phyloP scores from a whole-genome alignment of 2,329 filamentous ascomycete genomes.

The Nannizziopsis barbatae region DNA sequence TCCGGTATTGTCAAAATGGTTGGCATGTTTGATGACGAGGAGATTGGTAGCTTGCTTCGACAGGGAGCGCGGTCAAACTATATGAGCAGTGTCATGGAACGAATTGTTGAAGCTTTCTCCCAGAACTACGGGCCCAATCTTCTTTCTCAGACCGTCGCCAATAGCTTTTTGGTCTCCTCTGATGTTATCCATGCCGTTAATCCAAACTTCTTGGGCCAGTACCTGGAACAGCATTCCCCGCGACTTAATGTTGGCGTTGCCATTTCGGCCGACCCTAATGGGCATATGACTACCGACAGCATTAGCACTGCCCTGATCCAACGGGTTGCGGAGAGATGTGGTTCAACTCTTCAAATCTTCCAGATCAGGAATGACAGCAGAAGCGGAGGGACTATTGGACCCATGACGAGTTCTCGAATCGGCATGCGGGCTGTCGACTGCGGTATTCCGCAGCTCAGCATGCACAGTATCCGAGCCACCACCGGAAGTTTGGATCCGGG shows the following conservation, averaged over 20 bases:
- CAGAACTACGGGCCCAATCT: constrained; percentile 42
- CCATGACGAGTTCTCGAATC: constrained; percentile 69
- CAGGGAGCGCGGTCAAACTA: constrained; percentile 89
- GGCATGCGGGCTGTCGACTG: constrained; percentile 77
- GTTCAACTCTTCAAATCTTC: constrained; percentile 67
- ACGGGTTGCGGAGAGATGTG: constrained; percentile 63
- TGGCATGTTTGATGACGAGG: constrained; percentile 93
- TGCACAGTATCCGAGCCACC: constrained; percentile 86
- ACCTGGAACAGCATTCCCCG: constrained; percentile 76
- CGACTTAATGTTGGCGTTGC: constrained; percentile 78
- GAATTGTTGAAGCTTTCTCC: constrained; percentile 55
- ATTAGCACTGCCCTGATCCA: constrained; percentile 72
- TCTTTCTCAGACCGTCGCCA: constrained; percentile 72
- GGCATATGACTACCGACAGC: constrained; percentile 90
- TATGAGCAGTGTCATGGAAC: constrained; percentile 67
- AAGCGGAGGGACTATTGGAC: constrained; percentile 88
- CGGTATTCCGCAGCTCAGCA: constrained; percentile 80
- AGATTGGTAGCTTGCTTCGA: constrained; percentile 81
- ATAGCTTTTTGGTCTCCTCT: constrained; percentile 81
- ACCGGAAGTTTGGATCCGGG: constrained; percentile 79
- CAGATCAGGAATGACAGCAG: constrained; percentile 89
- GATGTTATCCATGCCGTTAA: constrained; percentile 92
- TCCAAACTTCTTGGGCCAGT: constrained; percentile 78
- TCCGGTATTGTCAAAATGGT: constrained; percentile 69
- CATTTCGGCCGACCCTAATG: constrained; percentile 73